phyloP scores from a whole-genome alignment of 176 grass and related monocot species.

The Rhynchospora breviuscula region DNA sequence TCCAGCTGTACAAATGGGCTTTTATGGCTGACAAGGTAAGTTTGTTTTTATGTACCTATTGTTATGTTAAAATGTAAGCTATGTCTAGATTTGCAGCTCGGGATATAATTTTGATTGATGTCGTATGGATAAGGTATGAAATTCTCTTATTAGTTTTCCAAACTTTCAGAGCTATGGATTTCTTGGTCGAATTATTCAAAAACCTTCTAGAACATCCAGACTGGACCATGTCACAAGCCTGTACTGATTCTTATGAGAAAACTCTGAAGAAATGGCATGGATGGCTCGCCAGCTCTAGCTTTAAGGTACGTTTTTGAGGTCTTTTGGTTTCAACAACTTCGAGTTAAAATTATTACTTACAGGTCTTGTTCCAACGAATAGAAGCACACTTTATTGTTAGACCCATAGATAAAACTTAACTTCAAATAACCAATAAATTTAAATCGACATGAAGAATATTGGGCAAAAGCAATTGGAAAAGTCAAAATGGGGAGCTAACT shows the following conservation, averaged over 20 bases:
- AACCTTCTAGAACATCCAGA: slow-evolving; percentile 78
- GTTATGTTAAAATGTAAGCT: neutral
- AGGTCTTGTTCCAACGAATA: neutral
- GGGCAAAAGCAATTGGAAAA: neutral
- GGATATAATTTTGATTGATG: neutral
- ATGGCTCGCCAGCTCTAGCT: slow-evolving; percentile 92
- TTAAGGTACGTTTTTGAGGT: slow-evolving; percentile 49
- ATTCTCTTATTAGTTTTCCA: slow-evolving; percentile 16
- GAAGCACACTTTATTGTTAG: neutral
- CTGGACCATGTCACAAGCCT: slow-evolving; percentile 83
- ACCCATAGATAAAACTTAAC: neutral
- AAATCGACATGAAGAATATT: neutral
- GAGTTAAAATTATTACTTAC: neutral
- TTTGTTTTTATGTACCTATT: neutral
- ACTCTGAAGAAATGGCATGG: slow-evolving; percentile 98
- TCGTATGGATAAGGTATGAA: neutral
- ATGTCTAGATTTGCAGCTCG: neutral
- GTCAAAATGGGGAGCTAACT: neutral
- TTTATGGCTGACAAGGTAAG: slow-evolving; percentile 94
- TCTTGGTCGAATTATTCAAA: slow-evolving; percentile 82
- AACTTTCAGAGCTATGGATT: slow-evolving; percentile 80
- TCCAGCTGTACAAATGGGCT: slow-evolving; percentile 97
- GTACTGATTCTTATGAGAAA: slow-evolving; percentile 88
- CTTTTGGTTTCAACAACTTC: neutral
- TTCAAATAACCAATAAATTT: neutral